Conservation (phyloP, 331 rosid species). For the Rhamnella rubrinervis region DNA sequence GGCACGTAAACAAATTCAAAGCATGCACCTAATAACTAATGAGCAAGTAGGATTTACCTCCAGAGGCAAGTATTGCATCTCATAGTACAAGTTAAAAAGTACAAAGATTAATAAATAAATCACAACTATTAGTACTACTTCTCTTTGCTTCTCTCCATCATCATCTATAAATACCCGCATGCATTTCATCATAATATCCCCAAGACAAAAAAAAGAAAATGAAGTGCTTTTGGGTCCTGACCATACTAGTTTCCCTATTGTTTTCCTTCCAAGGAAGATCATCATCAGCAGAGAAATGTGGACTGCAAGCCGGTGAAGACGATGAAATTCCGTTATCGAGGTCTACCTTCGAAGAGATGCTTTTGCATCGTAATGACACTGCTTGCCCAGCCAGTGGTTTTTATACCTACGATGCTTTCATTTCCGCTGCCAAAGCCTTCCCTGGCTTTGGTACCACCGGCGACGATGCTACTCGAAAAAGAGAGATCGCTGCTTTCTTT, state of each 20-base stretch:
- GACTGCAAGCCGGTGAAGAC: slow-evolving; percentile 28
- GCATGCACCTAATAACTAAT: no score
- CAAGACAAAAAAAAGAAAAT: not conserved
- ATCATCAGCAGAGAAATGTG: slow-evolving; percentile 43
- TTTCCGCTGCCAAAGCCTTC: slow-evolving; percentile 10
- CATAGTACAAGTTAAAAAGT: no score
- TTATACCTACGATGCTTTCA: slow-evolving; percentile 42
- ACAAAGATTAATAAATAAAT: no score
- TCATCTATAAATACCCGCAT: not conserved
- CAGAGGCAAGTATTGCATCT: no score
- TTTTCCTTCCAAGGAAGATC: not conserved
- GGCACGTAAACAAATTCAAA: no score
- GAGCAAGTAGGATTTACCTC: no score
- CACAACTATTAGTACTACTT: no score
- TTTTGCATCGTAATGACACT: not conserved
- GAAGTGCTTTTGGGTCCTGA: not conserved
- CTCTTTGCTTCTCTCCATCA: not conserved
- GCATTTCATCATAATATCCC: not conserved
- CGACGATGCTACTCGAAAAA: slow-evolving; percentile 38
- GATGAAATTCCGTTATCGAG: not conserved
- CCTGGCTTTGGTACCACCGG: slow-evolving; percentile 39
- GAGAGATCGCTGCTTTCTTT: slow-evolving; percentile 62
- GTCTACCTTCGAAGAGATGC: not conserved
- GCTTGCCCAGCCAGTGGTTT: not conserved
- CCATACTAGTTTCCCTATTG: not conserved